Evolutionary conservation across 371 early-diverging fungal species (phyloP), one percentile per base, ranked within the genome.

Genomic region (Rhizopus arrhizus): DNA sequence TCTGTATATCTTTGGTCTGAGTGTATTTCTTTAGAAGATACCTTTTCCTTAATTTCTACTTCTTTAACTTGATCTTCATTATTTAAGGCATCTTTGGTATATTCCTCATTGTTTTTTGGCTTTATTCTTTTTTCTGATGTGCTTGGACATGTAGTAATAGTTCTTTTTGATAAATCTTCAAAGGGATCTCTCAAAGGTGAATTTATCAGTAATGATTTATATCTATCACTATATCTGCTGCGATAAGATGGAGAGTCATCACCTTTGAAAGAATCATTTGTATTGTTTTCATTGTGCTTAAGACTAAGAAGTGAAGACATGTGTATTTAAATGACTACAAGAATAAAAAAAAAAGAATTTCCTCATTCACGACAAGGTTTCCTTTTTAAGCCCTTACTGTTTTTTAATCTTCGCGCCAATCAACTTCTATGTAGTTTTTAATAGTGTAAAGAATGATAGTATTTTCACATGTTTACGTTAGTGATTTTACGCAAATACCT

Each of bases 61-160:
- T 38, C 50, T 31, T 58, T 36, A 3, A 32, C 32, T 12, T 49
- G 57, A 58, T 66, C 66, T 41, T 61, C 61, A 49, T 66, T 66
- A 6, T 56, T 41, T 10, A 66, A 42, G 41, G 47, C 45, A 36
- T 13, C 51, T 9, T 41, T 16, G 8, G 34, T 33, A 10, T 57
- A 61, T 22, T 53, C 58, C 11, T 58, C 64, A 4, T 33, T 16
- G 15, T 22, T 1, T 22, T 0, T 22, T 2, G 22, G 22, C 22
- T 22, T 22, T 22, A 43, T 49, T 57, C 6, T 11, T 15, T 9
- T 36, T 41, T 15, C 34, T 5, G 40, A 13, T 34, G 4, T 43
- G 16, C 32, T 55, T 5, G 53, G 31, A 38, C 46, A 35, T 11
- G 13, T 10, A 9, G 49, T 3, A 5, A 34, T 32, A 31, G 52